Conservation (phyloP, 208 protist species). For the Leptomonas seymouri region DNA sequence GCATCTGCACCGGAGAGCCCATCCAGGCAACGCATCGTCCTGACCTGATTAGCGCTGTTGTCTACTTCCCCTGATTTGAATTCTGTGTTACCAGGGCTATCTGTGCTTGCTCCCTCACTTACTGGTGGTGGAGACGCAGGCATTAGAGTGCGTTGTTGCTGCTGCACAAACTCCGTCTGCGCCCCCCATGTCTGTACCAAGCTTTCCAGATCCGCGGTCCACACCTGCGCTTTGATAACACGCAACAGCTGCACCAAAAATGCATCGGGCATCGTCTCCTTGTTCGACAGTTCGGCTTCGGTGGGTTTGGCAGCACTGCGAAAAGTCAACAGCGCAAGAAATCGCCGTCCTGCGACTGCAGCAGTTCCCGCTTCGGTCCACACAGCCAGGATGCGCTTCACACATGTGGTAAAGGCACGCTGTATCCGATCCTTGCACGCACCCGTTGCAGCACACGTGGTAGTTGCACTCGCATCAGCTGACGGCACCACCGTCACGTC, state of each 20-base stretch:
- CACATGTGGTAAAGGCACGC: conserved; percentile 11
- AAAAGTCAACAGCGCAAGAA: conserved; percentile 5
- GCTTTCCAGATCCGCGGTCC: conserved; percentile 8
- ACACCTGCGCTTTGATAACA: conserved; percentile 5
- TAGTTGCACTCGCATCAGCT: background rate
- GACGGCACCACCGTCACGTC: background rate
- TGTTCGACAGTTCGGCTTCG: background rate
- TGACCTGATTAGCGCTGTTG: background rate
- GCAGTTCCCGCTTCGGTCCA: conserved; percentile 21
- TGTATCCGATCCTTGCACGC: background rate
- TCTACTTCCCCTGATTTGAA: background rate
- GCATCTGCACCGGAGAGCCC: conserved; percentile 2
- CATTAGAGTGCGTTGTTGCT: background rate
- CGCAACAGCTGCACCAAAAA: conserved; percentile 3
- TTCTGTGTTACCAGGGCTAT: background rate
- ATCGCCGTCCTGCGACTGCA: conserved; percentile 3
- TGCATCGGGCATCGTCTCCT: background rate
- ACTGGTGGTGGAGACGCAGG: background rate
- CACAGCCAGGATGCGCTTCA: conserved; percentile 16
- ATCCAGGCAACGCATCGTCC: background rate
- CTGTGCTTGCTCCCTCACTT: background rate
- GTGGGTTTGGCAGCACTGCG: background rate
- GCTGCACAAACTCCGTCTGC: conserved; percentile 20
- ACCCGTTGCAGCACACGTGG: background rate
- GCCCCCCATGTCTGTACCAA: conserved; percentile 11